Evolutionary conservation across 495 filamentous ascomycete species (phyloP), one percentile per base, ranked within the genome.

Genomic region (Annulohypoxylon nitens): DNA sequence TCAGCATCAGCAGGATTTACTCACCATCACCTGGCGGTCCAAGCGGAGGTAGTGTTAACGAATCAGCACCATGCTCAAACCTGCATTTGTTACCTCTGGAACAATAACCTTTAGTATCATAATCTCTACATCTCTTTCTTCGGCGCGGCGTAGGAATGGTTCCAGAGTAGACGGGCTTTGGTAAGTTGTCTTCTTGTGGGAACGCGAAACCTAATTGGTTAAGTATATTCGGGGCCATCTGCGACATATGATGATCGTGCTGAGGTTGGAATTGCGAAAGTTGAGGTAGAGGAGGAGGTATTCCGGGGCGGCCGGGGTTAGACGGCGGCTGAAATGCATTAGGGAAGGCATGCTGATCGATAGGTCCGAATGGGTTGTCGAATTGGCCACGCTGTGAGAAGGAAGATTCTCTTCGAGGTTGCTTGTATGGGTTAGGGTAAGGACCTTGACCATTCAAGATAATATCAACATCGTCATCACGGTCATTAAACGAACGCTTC

Each of bases 101-200:
- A 75, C 95, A 98, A 71, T 91, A 97, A 0, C 96, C 96, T 72
- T 94, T 93, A 1, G 86, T 89, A 70, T 98, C 95, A 77, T 94
- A 98, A 78, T 97, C 94, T 48, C 90, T 89, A 76, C 95, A 98
- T 65, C 91, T 86, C 65, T 83, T 83, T 76, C 79, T 83, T 65
- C 76, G 80, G 16, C 69, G 74, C 16, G 72, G 64, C 20, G 73
- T 14, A 20, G 70, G 68, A 37, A 54, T 67, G 37, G 53, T 37
- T 8, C 69, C 70, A 4, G 76, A 75, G 48, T 76, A 74, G 7
- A 67, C 50, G 30, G 75, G 72, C 60, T 61, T 74, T 48, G 73
- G 68, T 64, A 61, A 62, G 79, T 77, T 80, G 37, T 85, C 80
- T 76, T 91, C 82, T 16, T 83, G 84, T 18, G 90, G 88, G 79